Percentiles rank a stretch among this genome's conserved stretches.
These are phyloP conservation scores for Paecilomyces variotii DNA, from an alignment of 2,329 filamentous ascomycete genomes.

Conservation along the genomic window DNA sequence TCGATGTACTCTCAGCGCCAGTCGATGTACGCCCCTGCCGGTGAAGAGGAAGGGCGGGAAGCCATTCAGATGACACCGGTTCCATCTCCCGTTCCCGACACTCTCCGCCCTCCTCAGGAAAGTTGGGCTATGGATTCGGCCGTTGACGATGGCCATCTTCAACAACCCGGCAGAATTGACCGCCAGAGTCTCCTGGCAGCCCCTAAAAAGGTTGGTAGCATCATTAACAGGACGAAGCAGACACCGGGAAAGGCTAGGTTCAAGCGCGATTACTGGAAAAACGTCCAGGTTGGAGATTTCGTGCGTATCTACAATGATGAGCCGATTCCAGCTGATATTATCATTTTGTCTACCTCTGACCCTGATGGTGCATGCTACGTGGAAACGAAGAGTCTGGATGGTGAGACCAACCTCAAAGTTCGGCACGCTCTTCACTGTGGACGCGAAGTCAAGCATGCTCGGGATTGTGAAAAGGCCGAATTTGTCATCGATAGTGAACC, in stretches of 20 bases:
- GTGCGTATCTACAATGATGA: constrained; percentile 95
- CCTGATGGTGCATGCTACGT: constrained; percentile 92
- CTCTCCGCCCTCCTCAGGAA: constrained; percentile 30
- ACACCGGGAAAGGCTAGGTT: constrained; percentile 69
- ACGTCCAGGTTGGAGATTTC: constrained; percentile 88
- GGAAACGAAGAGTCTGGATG: constrained; percentile 96
- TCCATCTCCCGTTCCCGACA: constrained; percentile 63
- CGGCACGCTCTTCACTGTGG: constrained; percentile 84
- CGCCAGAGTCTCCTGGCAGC: constrained; percentile 17
- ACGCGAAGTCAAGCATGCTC: constrained; percentile 72
- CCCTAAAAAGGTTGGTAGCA: constrained; percentile 50
- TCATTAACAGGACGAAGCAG: constrained; percentile 65
- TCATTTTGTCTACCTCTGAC: constrained; percentile 88
- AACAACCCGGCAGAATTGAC: constrained; percentile 23
- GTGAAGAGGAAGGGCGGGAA: constrained; percentile 39
- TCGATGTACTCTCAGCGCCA: constrained; percentile 44
- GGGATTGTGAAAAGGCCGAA: constrained; percentile 82
- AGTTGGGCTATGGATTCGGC: constrained; percentile 29
- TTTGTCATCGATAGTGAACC: constrained; percentile 86
- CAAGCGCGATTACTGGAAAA: constrained; percentile 93
- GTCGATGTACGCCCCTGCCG: constrained; percentile 44
- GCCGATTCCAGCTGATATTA: constrained; percentile 85
- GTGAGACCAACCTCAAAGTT: constrained; percentile 95
- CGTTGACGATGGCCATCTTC: constrained; percentile 22
- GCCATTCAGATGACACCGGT: constrained; percentile 96